Conservation (phyloP, 805 yeast species). For the Lachancea thermotolerans region DNA sequence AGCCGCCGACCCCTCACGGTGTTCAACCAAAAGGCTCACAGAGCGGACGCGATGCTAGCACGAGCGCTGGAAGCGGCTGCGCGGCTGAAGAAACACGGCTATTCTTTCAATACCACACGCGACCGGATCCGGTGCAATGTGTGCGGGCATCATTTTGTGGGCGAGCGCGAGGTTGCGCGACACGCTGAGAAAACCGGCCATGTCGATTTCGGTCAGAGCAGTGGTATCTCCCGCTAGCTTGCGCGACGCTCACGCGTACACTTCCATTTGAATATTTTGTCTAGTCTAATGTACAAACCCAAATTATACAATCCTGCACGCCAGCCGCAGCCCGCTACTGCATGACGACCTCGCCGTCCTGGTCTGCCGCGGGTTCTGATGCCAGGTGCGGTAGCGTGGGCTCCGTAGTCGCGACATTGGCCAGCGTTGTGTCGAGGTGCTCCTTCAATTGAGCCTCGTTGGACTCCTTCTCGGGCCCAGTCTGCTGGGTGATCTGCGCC, state of each 20-base stretch:
- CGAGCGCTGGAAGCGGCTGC: conserved; percentile 37
- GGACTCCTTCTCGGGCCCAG: conserved; percentile 40
- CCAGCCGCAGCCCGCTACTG: conserved; percentile 6
- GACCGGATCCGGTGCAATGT: conserved; percentile 51
- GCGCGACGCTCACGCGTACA: not conserved
- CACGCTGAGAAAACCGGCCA: conserved; percentile 64
- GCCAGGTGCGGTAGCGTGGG: conserved; percentile 28
- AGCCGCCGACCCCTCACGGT: conserved; percentile 24
- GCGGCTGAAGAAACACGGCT: conserved; percentile 44
- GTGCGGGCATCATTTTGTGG: conserved; percentile 46
- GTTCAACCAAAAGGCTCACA: conserved; percentile 35
- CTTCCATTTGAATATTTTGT: not conserved
- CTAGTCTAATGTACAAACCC: conserved; percentile 1
- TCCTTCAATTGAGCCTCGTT: conserved; percentile 36
- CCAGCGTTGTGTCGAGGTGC: conserved; percentile 24
- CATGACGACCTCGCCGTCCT: conserved; percentile 15
- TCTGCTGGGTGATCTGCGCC: conserved; percentile 47
- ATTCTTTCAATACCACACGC: conserved; percentile 57
- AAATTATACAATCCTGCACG: not conserved
- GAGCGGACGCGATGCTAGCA: conserved; percentile 29
- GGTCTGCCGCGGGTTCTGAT: conserved; percentile 17
- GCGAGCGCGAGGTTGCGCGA: conserved; percentile 56
- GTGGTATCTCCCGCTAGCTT: not conserved
- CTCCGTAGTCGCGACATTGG: conserved; percentile 27
- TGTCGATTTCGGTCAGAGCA: conserved; percentile 51